Percentiles rank a stretch among this genome's conserved stretches.
Conservation (phyloP, 1,284 basidiomycete genomes). For the Coniophora puteana region DNA sequence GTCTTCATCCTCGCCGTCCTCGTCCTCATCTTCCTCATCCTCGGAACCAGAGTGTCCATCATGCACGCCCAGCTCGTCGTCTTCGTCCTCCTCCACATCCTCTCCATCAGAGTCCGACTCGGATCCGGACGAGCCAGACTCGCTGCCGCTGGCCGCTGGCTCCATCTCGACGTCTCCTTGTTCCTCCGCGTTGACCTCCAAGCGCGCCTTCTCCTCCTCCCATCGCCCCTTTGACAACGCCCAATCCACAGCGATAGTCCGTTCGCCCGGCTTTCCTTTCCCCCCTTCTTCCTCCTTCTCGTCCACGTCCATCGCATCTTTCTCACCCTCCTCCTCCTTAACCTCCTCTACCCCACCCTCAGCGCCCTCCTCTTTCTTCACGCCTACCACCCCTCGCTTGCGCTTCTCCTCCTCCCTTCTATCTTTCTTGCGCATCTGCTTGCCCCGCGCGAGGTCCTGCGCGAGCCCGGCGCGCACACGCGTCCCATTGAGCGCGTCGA, state of each 20-base stretch:
- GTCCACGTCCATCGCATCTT: conserved; percentile 34
- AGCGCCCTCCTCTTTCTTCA: conserved; percentile 30
- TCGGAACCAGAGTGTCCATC: conserved; percentile 33
- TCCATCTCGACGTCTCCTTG: conserved; percentile 35
- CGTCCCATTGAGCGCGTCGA: conserved; percentile 83
- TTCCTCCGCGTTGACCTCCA: conserved; percentile 37
- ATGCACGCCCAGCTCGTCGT: conserved; percentile 37
- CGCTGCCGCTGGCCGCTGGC: conserved; percentile 26
- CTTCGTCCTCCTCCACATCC: conserved; percentile 27
- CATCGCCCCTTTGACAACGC: conserved; percentile 93
- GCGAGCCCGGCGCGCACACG: conserved; percentile 67
- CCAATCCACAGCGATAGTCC: conserved; percentile 94
- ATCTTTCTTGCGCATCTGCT: conserved; percentile 75
- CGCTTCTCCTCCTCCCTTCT: conserved; percentile 55
- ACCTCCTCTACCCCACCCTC: conserved; percentile 33
- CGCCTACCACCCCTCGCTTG: conserved; percentile 29
- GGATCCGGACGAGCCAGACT: too few relatives aligned
- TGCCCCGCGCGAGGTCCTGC: conserved; percentile 59
- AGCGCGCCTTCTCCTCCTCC: conserved; percentile 72
- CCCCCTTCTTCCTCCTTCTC: conserved; percentile 30
- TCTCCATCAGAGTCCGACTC: conserved; percentile 27
- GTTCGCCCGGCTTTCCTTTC: too few relatives aligned
- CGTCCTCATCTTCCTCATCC: conserved; percentile 28
- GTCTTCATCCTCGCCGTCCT: conserved; percentile 38
- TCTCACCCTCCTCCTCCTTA: conserved; percentile 30